Evolutionary conservation across 805 yeast genomes (phyloP).

Genomic region (Millerozyma miso): DNA sequence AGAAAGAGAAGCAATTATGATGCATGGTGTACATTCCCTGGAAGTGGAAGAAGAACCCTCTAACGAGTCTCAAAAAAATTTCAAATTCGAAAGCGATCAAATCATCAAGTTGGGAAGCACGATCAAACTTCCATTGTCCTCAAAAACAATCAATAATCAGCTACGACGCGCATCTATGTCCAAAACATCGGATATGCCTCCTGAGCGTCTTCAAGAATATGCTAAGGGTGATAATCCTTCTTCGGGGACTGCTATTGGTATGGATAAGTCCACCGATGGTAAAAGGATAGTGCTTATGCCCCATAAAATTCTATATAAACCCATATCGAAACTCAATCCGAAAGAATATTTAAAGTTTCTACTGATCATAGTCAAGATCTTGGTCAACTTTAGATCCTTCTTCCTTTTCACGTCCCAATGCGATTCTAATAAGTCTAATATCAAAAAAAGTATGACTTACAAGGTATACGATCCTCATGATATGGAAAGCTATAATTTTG

Average conservation of each 20-base stretch:
- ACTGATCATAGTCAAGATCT: slow-evolving; percentile 32
- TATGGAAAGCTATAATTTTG: slow-evolving; percentile 11
- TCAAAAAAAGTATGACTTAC: slow-evolving; percentile 9
- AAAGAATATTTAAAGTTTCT: slow-evolving; percentile 36
- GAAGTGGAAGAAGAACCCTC: slow-evolving; percentile 2
- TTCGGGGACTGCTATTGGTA: not conserved
- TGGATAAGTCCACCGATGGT: not conserved
- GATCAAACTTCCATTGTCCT: slow-evolving; percentile 23
- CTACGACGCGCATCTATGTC: slow-evolving; percentile 14
- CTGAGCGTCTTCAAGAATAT: not conserved
- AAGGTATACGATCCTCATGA: slow-evolving; percentile 4
- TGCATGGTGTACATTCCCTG: not conserved
- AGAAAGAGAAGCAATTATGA: slow-evolving; percentile 27
- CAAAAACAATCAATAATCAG: slow-evolving; percentile 26
- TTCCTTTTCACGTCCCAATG: slow-evolving; percentile 10
- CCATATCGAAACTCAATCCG: slow-evolving; percentile 32
- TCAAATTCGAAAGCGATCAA: slow-evolving; percentile 13
- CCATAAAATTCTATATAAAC: slow-evolving; percentile 38
- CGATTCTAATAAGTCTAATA: slow-evolving; percentile 3
- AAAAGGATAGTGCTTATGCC: slow-evolving; percentile 35
- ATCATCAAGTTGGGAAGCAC: slow-evolving; percentile 29
- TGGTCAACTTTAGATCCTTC: slow-evolving; percentile 31
- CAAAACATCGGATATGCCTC: not conserved
- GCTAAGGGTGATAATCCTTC: slow-evolving; percentile 1
- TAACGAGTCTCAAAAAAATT: slow-evolving; percentile 6